Evolutionary conservation across 202 grass and related monocot genomes (phyloP), one percentile per base, ranked within the genome.

Genomic region (Dendrocalamus latiflorus): DNA sequence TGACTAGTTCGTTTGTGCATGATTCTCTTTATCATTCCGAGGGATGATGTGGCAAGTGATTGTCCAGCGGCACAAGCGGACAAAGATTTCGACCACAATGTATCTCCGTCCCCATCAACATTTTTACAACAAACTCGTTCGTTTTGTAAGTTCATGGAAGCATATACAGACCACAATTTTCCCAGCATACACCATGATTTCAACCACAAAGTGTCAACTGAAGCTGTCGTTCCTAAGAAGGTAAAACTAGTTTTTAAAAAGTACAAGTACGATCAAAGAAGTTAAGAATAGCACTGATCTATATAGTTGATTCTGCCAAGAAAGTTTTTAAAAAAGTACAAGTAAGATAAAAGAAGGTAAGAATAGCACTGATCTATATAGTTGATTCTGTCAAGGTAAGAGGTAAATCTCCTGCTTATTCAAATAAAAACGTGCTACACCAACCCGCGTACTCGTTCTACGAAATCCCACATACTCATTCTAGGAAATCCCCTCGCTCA

Each of bases 361-460:
- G 26, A 28, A 28, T 28, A 28, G 28, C 28, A 30, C 28, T 30
- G 28, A 30, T 30, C 28, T 30, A 30, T 30, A 30, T 30, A 30
- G 28, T 30, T 30, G 28, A 30, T 30, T 30, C 30, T 30, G 30
- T 86, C 84, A 83, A 69, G 51, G 13, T 28, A 70, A 53, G 14
- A 25, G 64, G 26, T 15, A 43, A 38, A 70, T 42, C 8, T 61
- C 21, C 12, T 78, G 33, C 62, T 34, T 24, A 54, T 86, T 90
- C 74, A 79, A 79, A 21, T 79, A 90, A 21, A 83, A 68, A 65
- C 83, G 72, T 48, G 44, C 60, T 10, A 64, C 62, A 33, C 80
- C 75, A 75, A 74, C 79, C 63, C 51, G 3, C 47, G 39, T 85
- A 72, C 87, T 72, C 7, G 65, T 65, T 72, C 83, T 57, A 75